These are phyloP conservation scores for Debaryomyces hansenii DNA, from an alignment of 805 yeast species.

Conservation along the genomic window DNA sequence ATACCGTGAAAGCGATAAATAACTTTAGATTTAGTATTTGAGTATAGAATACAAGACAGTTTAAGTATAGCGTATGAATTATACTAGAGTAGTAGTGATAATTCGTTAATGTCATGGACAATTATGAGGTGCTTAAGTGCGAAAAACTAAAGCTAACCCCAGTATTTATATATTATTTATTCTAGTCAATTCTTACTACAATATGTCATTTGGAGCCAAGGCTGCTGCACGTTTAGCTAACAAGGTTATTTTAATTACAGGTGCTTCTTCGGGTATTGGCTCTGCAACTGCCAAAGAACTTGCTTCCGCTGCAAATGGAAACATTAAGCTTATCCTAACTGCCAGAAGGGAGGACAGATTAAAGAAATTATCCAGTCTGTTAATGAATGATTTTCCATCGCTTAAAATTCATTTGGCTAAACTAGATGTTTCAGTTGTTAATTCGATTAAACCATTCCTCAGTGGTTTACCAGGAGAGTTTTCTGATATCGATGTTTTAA, in stretches of 20 bases:
- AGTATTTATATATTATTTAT: too few species aligned
- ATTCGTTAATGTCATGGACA: not conserved
- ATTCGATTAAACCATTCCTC: slow-evolving; percentile 29
- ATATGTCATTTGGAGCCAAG: slow-evolving; percentile 37
- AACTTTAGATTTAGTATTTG: not conserved
- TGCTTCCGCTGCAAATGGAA: slow-evolving; percentile 39
- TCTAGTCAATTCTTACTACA: not conserved
- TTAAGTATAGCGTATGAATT: too few species aligned
- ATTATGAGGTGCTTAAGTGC: too few species aligned
- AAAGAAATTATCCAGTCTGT: slow-evolving; percentile 21
- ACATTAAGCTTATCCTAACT: slow-evolving; percentile 35
- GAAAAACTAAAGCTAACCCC: too few species aligned
- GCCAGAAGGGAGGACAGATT: slow-evolving; percentile 38
- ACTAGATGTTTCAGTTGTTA: slow-evolving; percentile 30
- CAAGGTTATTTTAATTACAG: slow-evolving; percentile 37
- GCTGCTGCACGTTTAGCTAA: slow-evolving; percentile 41
- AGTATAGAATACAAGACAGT: not conserved
- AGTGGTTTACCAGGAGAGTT: slow-evolving; percentile 31
- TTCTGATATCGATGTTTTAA: slow-evolving; percentile 35
- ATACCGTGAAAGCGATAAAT: slow-evolving; percentile 25
- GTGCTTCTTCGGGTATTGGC: slow-evolving; percentile 46
- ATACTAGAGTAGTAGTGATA: not conserved
- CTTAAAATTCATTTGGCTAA: slow-evolving; percentile 29
- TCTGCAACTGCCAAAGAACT: slow-evolving; percentile 41
- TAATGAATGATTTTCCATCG: slow-evolving; percentile 21